Base-by-base conservation (phyloP, 2,329 filamentous ascomycete species). In the Neurospora crassa region DNA sequence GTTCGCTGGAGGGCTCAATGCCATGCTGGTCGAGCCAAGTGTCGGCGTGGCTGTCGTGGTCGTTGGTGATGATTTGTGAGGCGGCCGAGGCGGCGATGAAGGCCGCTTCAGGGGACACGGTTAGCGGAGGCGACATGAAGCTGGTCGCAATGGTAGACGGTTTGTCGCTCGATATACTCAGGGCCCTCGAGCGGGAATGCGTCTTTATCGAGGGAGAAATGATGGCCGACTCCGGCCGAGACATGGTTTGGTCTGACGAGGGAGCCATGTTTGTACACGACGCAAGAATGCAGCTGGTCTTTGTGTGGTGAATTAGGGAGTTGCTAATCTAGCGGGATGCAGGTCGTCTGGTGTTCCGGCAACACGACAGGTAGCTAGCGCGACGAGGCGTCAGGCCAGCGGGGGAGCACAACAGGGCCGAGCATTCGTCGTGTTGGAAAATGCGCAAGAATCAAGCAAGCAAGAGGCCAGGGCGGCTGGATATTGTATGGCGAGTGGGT, bases 51-150 rank as follows among this genome's bases (percentile, higher is more conserved):
- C 87, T 89, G 78, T 95, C 92, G 81, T 96, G 91, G 78, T 96
- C 91, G 78, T 94, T 93, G 72, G 93, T 95, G 76, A 98, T 90
- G 74, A 97, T 95, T 79, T 97, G 93, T 20, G 93, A 94, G 69
- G 95, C 96, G 72, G 95, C 93, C 67, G 93, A 91, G 41, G 89
- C 86, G 67, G 95, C 94, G 77, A 99, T 94, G 82, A 96, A 99
- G 20, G 90, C 92, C 40, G 96, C 91, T 75, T 91, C 85, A 11
- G 95, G 96, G 67, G 90, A 90, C 71, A 95, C 87, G 68, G 84
- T 84, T 42, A 87, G 79, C 20, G 93, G 91, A 69, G 92, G 91
- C 67, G 89, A 88, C 80, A 88, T 85, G 68, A 91, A 82, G 77
- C 86, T 86, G 77, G 84, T 83, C 77, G 86, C 83, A 73, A 87